Percentiles rank a stretch among this genome's conserved stretches.
These are phyloP conservation scores for Colletotrichum cuscutae DNA, from an alignment of 2,329 filamentous ascomycete species.

Conservation along the genomic window DNA sequence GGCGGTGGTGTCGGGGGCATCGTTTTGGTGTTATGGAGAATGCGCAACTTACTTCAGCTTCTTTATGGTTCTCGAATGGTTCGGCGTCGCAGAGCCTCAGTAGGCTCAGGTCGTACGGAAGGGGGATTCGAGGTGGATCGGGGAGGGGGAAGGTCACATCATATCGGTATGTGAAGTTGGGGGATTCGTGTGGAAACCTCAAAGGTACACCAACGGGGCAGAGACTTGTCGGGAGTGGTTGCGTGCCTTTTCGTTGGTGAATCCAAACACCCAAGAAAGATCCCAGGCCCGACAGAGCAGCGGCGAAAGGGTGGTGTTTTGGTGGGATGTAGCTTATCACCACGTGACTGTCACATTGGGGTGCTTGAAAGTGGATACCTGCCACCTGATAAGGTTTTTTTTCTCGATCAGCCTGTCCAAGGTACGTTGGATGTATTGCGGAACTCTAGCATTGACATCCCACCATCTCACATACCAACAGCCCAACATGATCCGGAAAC, in stretches of 20 bases:
- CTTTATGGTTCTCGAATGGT: constrained; percentile 27
- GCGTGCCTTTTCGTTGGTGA: constrained; percentile 8
- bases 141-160: constrained; percentile 34
- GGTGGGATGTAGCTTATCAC: constrained; percentile 13
- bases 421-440: background rate
- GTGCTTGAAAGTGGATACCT: background rate
- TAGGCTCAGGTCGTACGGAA: constrained; percentile 36
- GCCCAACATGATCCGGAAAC: constrained; percentile 44
- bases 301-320: constrained; percentile 14
- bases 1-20: constrained; percentile 6
- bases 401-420: background rate
- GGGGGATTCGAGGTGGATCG: constrained; percentile 31
- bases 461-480: background rate
- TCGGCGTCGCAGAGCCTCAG: constrained; percentile 36
- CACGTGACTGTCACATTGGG: background rate
- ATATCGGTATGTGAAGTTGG: constrained; percentile 30
- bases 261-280: constrained; percentile 11
- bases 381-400: constrained; percentile 3
- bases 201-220: constrained; percentile 18
- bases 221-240: constrained; percentile 3
- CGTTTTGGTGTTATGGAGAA: background rate
- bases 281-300: background rate
- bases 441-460: background rate
- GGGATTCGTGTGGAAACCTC: constrained; percentile 13
- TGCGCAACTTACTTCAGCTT: constrained; percentile 30